Conservation (phyloP, 768 basidiomycete genomes). For the Russula brevipes region DNA sequence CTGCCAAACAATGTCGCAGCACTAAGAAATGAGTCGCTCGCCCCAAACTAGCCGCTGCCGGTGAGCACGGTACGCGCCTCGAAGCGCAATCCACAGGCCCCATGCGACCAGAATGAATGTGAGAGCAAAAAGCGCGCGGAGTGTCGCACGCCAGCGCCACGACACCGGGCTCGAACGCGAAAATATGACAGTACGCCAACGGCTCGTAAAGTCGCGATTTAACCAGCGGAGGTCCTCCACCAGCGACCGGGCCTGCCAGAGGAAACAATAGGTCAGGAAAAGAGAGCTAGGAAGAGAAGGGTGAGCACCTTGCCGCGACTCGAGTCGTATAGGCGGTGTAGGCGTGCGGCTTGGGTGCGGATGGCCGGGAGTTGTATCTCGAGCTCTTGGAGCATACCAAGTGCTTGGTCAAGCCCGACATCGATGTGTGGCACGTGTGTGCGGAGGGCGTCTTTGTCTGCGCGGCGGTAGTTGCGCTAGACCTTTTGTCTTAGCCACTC, state of each 20-base stretch:
- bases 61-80: slow-evolving; percentile 70
- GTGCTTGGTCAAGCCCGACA: slow-evolving; percentile 55
- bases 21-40: slow-evolving; percentile 67
- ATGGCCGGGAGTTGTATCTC: slow-evolving; percentile 56
- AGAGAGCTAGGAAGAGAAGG: not conserved
- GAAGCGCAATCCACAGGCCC: slow-evolving; percentile 53
- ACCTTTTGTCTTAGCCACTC: not conserved
- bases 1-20: not conserved
- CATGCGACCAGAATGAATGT: slow-evolving; percentile 58
- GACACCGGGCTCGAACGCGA: slow-evolving; percentile 69
- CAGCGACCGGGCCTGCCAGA: slow-evolving; percentile 60
- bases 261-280: not conserved
- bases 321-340: slow-evolving; percentile 63
- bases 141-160: slow-evolving; percentile 58
- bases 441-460: slow-evolving; percentile 49
- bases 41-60: slow-evolving; percentile 78
- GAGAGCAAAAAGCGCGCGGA: slow-evolving; percentile 38
- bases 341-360: slow-evolving; percentile 54
- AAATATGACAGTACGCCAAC: slow-evolving; percentile 72
- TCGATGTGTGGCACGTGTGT: slow-evolving; percentile 60
- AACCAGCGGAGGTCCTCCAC: slow-evolving; percentile 65
- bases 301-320: slow-evolving; percentile 56
- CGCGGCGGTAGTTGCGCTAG: slow-evolving; percentile 55
- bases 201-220: slow-evolving; percentile 72
- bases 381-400: slow-evolving; percentile 52